Conservation (phyloP, 1,139 yeast genomes). For the Petasospora fabianii region DNA sequence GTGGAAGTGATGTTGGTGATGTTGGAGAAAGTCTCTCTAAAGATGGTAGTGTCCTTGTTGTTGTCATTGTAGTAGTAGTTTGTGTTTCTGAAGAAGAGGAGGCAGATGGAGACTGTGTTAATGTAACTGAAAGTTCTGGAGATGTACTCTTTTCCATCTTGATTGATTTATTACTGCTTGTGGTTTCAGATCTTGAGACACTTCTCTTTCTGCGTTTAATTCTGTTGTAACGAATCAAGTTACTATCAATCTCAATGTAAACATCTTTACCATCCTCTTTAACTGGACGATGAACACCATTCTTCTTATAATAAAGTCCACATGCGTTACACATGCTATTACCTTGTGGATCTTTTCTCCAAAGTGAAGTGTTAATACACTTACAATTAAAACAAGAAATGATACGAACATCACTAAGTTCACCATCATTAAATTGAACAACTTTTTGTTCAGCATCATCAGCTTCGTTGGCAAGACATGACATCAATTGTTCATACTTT, state of each 20-base stretch:
- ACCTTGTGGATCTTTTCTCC: conserved; percentile 69
- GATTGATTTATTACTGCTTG: not conserved
- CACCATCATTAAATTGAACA: conserved; percentile 7
- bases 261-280: conserved; percentile 11
- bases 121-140: not conserved
- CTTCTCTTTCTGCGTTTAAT: conserved; percentile 21
- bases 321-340: conserved; percentile 83
- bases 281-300: conserved; percentile 68
- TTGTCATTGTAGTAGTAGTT: not conserved
- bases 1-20: not conserved
- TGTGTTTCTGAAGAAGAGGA: not conserved
- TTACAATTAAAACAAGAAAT: conserved; percentile 49
- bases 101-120: too few species aligned
- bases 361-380: conserved; percentile 78
- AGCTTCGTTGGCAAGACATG: conserved; percentile 6
- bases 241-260: conserved; percentile 19
- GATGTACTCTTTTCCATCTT: not conserved
- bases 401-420: conserved; percentile 6
- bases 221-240: conserved; percentile 20
- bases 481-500: conserved; percentile 18
- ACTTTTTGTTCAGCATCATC: not conserved
- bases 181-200: not conserved
- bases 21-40: not conserved
- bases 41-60: not conserved
- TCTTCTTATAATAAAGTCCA: conserved; percentile 73